phyloP scores from a whole-genome alignment of 2,329 filamentous ascomycete genomes.

The Botryotinia narcissicola region DNA sequence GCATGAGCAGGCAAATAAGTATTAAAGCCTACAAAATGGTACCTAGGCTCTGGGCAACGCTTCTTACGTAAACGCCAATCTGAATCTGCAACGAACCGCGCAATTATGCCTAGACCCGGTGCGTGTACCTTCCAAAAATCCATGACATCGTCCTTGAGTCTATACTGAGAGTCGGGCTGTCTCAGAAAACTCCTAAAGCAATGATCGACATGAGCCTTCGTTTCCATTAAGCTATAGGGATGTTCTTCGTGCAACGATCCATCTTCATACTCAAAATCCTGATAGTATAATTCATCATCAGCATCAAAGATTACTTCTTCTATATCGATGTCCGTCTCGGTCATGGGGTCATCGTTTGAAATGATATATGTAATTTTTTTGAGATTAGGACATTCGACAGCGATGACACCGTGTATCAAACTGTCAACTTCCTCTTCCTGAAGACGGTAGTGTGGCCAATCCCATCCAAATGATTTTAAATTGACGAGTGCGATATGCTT shows the following conservation, averaged over 20 bases:
- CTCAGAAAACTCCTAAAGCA: background rate
- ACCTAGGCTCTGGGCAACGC: background rate
- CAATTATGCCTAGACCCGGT: background rate
- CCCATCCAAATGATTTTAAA: rapidly evolving
- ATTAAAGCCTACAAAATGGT: background rate
- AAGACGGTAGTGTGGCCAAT: background rate
- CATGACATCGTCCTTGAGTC: background rate
- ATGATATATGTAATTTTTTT: background rate
- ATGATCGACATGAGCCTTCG: background rate
- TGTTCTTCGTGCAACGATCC: background rate
- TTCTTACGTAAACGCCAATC: background rate
- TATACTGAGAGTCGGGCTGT: background rate
- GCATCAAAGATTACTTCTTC: background rate
- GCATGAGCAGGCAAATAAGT: background rate
- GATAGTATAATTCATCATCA: background rate
- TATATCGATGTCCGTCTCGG: background rate
- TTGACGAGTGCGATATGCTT: background rate
- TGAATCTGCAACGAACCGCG: background rate
- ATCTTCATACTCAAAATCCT: background rate
- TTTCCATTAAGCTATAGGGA: background rate
- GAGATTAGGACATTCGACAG: background rate
- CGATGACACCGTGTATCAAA: background rate
- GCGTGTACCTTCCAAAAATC: background rate
- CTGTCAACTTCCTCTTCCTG: background rate
- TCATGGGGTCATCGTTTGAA: background rate